Percentiles rank a stretch among this genome's conserved stretches.
Conservation (phyloP, 352 stramenopile genomes). For the Pythium oligandrum region DNA sequence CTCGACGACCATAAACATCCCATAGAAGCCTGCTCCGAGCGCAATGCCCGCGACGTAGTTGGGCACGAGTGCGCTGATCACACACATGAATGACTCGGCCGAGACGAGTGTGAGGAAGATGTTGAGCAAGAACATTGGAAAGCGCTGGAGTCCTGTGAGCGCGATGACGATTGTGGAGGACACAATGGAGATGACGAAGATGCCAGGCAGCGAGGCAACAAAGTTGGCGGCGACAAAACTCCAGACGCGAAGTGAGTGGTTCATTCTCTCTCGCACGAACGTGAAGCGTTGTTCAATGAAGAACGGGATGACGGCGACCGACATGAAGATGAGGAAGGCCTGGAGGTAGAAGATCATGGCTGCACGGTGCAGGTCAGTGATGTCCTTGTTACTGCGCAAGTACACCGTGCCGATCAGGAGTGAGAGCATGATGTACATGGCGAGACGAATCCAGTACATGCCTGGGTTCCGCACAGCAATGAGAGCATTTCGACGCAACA, state of each 20-base stretch:
- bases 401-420: conserved; percentile 62
- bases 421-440: conserved; percentile 58
- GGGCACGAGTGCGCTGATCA: conserved; percentile 31
- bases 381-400: conserved; percentile 25
- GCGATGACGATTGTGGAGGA: conserved; percentile 18
- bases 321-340: conserved; percentile 87
- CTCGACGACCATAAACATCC: conserved; percentile 39
- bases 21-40: conserved; percentile 32
- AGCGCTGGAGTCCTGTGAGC: conserved; percentile 21
- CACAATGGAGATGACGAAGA: conserved; percentile 29
- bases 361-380: conserved; percentile 28
- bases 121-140: conserved; percentile 20
- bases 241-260: conserved; percentile 44
- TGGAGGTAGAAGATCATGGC: conserved; percentile 76
- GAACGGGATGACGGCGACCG: conserved; percentile 75
- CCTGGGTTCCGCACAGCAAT: conserved; percentile 56
- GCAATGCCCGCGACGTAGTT: conserved; percentile 51
- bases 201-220: conserved; percentile 33
- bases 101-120: conserved; percentile 36
- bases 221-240: conserved; percentile 45
- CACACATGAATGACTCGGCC: conserved; percentile 35
- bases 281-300: conserved; percentile 69
- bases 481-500: conserved; percentile 43
- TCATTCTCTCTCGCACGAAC: conserved; percentile 58
- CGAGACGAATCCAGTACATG: conserved; percentile 52